Evolutionary conservation across 306 rosid genomes (phyloP).

Genomic region (Purshia tridentata): DNA sequence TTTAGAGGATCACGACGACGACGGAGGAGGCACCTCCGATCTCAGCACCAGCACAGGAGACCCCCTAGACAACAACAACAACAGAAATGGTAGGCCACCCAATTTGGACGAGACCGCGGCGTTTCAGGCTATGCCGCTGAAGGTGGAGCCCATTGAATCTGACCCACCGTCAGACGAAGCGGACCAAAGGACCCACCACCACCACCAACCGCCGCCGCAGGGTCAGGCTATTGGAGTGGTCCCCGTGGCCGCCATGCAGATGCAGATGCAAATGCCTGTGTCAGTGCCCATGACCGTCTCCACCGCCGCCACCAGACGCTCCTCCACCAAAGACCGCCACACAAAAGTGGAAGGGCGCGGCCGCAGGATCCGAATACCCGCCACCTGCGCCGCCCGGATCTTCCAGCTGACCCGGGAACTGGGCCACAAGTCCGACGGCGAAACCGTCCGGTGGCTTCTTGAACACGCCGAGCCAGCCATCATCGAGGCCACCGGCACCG

Average conservation of each 20-base stretch:
- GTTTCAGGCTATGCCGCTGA: conserved; percentile 23
- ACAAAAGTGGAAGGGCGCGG: conserved; percentile 55
- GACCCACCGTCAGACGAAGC: conserved; percentile 19
- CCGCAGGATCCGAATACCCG: conserved; percentile 52
- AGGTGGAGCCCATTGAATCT: conserved; percentile 41
- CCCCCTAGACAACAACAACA: conserved; percentile 6
- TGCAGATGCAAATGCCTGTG: conserved; percentile 21
- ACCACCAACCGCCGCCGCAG: not conserved
- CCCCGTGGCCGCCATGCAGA: conserved; percentile 28
- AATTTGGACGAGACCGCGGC: not conserved
- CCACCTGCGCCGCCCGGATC: conserved; percentile 51
- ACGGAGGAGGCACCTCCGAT: conserved; percentile 33
- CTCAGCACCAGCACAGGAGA: conserved; percentile 41
- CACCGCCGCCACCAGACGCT: conserved; percentile 5
- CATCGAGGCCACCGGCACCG: conserved; percentile 50
- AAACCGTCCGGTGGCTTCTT: conserved; percentile 51
- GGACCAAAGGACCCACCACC: conserved; percentile 12
- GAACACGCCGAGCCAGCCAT: conserved; percentile 50
- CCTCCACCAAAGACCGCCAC: conserved; percentile 54
- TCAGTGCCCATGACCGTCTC: conserved; percentile 16
- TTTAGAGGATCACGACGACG: conserved; percentile 38
- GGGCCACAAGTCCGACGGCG: conserved; percentile 53
- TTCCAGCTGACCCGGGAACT: conserved; percentile 49
- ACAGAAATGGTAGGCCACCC: not conserved
- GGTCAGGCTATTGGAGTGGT: conserved; percentile 24